Evolutionary conservation across 2,329 filamentous ascomycete genomes (phyloP).

Genomic region (Pseudogymnoascus sp.): DNA sequence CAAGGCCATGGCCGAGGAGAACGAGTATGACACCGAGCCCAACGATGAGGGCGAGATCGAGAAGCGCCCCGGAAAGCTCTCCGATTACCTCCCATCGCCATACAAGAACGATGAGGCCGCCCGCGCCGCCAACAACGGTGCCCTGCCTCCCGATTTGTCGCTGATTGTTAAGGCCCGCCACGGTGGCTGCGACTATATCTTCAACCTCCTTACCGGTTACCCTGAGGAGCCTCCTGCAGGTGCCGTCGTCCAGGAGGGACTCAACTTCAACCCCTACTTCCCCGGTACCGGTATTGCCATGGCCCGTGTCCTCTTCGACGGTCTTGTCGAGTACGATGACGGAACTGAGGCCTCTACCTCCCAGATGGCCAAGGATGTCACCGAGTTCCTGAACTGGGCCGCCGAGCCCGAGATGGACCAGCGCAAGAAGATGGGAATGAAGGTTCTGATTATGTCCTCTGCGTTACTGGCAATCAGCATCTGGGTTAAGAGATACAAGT

Average conservation of each 20-base stretch:
- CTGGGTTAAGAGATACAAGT: conserved; percentile 99
- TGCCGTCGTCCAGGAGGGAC: conserved; percentile 72
- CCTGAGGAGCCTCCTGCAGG: conserved; percentile 93
- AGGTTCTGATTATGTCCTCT: conserved; percentile 76
- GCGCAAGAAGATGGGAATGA: conserved; percentile 99
- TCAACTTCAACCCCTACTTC: conserved; percentile 99
- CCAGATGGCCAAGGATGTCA: conserved; percentile 99
- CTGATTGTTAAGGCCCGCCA: conserved; percentile 97
- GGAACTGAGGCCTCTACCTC: conserved; percentile 88
- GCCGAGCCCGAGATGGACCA: conserved; percentile 99
- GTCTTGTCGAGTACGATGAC: conserved; percentile 96
- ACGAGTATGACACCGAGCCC: conserved; percentile 97
- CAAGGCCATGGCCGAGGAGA: conserved; percentile 94
- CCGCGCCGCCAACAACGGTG: conserved; percentile 96
- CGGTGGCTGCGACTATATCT: conserved; percentile 98
- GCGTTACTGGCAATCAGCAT: conserved; percentile 80
- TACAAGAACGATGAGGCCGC: conserved; percentile 99
- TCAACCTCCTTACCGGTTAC: conserved; percentile 92
- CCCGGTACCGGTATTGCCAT: conserved; percentile 98
- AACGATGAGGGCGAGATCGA: conserved; percentile 97
- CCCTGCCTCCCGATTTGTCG: conserved; percentile 92
- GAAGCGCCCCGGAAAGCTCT: conserved; percentile 97
- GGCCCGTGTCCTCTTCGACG: conserved; percentile 97
- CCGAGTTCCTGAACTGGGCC: conserved; percentile 98
- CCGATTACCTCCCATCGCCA: conserved; percentile 87